These are phyloP conservation scores for Rugonectria rugulosa DNA, from an alignment of 2,329 filamentous ascomycete genomes.

Conservation along the genomic window DNA sequence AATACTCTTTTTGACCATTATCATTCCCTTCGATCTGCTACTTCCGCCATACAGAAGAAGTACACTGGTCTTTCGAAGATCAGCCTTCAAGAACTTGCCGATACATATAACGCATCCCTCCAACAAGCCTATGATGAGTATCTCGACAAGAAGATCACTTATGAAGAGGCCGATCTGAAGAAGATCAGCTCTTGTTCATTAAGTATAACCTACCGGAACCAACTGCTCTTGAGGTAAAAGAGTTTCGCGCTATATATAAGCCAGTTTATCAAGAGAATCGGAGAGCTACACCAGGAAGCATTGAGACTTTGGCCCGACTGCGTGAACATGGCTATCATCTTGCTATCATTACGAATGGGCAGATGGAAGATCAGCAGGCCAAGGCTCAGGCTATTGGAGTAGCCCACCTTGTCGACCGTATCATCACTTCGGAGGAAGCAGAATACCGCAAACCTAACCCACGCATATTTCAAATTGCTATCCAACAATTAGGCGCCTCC, in stretches of 20 bases:
- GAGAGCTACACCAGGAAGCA: conserved; percentile 1
- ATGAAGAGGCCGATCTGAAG: background rate
- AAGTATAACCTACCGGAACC: background rate
- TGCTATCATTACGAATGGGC: conserved; percentile 14
- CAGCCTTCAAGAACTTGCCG: background rate
- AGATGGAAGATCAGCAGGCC: background rate
- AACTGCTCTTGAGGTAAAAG: rapidly evolving
- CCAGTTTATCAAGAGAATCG: conserved; percentile 6
- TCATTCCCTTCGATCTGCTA: background rate
- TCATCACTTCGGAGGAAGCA: conserved; percentile 19
- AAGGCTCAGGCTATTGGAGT: conserved; percentile 16
- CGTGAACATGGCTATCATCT: background rate
- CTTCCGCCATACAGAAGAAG: background rate
- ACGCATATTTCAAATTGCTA: conserved; percentile 6
- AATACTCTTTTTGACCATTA: conserved; percentile 19
- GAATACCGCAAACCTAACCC: conserved; percentile 11
- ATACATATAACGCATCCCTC: conserved; percentile 4
- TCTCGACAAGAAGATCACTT: background rate
- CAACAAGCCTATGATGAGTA: conserved; percentile 6
- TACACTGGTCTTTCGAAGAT: background rate
- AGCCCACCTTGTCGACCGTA: background rate
- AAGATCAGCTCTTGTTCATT: conserved; percentile 7
- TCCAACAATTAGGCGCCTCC: background rate
- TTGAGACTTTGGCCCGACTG: background rate
- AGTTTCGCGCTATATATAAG: conserved; percentile 13